These are phyloP conservation scores for Claviceps sp. DNA, from an alignment of 2,329 filamentous ascomycete genomes.

Conservation along the genomic window DNA sequence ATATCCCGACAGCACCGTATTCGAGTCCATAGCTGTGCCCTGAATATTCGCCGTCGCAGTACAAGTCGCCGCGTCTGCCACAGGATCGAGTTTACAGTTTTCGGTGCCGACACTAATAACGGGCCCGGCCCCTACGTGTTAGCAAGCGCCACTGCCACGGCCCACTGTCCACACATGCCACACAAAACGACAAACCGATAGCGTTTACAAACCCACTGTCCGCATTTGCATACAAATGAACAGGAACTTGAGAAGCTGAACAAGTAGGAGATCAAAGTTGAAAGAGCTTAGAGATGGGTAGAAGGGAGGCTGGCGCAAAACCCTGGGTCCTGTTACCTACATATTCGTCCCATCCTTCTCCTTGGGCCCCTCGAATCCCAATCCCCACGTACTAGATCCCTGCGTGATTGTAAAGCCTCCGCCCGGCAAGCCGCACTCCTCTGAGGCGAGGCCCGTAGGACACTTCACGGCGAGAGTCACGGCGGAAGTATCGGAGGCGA, in stretches of 20 bases:
- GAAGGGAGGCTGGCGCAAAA: too few species aligned
- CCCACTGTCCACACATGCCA: too few species aligned
- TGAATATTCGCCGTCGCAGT: slow-evolving; percentile 1
- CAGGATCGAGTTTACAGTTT: slow-evolving; percentile 14
- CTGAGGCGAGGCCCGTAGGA: slow-evolving; percentile 5
- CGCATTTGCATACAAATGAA: too few species aligned
- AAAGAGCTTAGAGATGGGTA: too few species aligned
- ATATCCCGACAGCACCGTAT: slow-evolving; percentile 10
- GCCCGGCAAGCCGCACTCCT: slow-evolving; percentile 13
- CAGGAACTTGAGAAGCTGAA: too few species aligned
- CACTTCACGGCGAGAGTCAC: slow-evolving; percentile 20
- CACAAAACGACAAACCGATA: too few species aligned
- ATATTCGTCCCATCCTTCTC: background rate
- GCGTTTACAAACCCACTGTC: too few species aligned
- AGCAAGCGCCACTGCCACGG: too few species aligned
- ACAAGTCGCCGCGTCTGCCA: slow-evolving; percentile 14
- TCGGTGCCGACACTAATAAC: slow-evolving; percentile 7
- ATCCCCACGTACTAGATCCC: slow-evolving; percentile 15
- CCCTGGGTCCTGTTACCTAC: too few species aligned
- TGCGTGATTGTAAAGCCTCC: slow-evolving; percentile 13
- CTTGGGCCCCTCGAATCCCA: slow-evolving; percentile 3
- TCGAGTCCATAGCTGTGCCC: background rate
- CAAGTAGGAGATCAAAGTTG: too few species aligned
- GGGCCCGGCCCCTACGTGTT: too few species aligned
- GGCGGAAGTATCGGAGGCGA: slow-evolving; percentile 13